Percentiles rank a stretch among this genome's conserved stretches.
Conservation (phyloP, 129 eudicot genomes). For the Saussurea involucrata region DNA sequence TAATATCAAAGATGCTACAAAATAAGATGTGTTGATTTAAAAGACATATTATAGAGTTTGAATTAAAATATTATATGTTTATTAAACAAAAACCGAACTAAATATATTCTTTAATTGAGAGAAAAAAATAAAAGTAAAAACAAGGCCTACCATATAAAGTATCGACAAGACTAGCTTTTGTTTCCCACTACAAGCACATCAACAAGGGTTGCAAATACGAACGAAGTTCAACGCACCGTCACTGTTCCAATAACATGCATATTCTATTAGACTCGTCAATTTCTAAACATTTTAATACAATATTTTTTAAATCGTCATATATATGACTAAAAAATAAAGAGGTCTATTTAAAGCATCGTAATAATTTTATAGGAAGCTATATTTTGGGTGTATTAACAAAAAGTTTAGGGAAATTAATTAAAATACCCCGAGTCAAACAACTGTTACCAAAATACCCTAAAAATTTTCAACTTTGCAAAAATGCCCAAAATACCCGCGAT, state of each 20-base stretch:
- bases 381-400: too few relatives aligned
- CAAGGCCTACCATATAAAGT: background rate
- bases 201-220: slow-evolving; percentile 1
- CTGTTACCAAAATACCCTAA: too few relatives aligned
- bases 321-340: too few relatives aligned
- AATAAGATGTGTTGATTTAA: background rate
- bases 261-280: slow-evolving; percentile 9
- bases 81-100: background rate
- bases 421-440: too few relatives aligned
- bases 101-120: background rate
- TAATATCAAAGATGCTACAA: background rate
- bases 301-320: too few relatives aligned
- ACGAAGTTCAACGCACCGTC: slow-evolving; percentile 15
- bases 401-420: too few relatives aligned
- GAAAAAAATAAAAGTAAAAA: background rate
- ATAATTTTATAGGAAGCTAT: too few relatives aligned
- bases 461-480: too few relatives aligned
- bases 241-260: slow-evolving; percentile 30
- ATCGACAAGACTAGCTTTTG: slow-evolving; percentile 7
- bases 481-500: too few relatives aligned
- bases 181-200: slow-evolving; percentile 16
- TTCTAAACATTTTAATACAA: too few relatives aligned
- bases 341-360: too few relatives aligned
- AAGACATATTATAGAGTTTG: background rate
- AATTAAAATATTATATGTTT: background rate